These are phyloP conservation scores for Schoenoplectus tabernaemontani DNA, from an alignment of 202 grass and related monocot species.

Conservation along the genomic window DNA sequence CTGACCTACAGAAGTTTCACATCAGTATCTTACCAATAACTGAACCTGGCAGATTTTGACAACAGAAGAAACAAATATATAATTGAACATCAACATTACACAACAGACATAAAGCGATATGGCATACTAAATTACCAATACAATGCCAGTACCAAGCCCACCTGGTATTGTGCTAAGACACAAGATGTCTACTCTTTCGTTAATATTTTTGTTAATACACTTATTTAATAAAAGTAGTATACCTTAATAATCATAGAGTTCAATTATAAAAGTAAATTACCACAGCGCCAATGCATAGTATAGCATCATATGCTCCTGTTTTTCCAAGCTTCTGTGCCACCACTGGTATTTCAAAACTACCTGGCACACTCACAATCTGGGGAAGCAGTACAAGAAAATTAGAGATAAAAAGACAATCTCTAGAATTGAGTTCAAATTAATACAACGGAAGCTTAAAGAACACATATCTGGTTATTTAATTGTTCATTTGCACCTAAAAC, in stretches of 20 bases:
- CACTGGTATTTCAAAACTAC: conserved; percentile 94
- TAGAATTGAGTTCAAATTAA: background rate
- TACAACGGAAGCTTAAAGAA: background rate
- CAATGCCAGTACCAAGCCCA: background rate
- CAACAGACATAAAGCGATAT: background rate
- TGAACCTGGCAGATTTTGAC: no score
- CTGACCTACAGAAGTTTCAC: conserved; percentile 54
- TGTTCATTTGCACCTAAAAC: background rate
- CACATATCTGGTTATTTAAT: background rate
- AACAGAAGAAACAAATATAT: background rate
- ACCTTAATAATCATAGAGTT: background rate
- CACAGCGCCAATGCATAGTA: conserved; percentile 96
- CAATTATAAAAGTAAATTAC: conserved; percentile 33
- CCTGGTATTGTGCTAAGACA: background rate
- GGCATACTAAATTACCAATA: background rate
- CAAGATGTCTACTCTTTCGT: background rate
- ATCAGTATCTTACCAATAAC: background rate
- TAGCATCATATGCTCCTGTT: conserved; percentile 75
- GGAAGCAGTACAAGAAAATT: background rate
- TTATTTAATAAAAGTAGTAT: background rate
- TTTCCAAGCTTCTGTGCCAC: conserved; percentile 77
- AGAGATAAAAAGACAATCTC: no score
- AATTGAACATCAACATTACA: background rate
- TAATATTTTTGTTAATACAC: background rate
- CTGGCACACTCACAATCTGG: conserved; percentile 88